Evolutionary conservation across 2,329 filamentous ascomycete species (phyloP), one percentile per base, ranked within the genome.

Genomic region (Fulvia fulva): DNA sequence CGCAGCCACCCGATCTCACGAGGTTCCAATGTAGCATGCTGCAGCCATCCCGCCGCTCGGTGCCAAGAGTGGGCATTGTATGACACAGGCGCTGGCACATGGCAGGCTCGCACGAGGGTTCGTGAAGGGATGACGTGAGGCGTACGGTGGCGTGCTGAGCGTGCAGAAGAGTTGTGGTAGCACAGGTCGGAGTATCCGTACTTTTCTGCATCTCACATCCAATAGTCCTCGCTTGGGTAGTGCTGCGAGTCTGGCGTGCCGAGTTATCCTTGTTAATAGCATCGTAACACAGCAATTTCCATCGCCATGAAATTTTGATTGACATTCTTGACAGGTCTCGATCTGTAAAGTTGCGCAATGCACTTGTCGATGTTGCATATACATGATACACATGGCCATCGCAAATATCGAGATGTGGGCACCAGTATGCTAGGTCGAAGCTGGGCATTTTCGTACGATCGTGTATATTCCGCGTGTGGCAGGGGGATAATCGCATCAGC

Each of bases 141-240:
- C 16, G 37, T n/a, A 19, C n/a, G 9, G 37, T 19, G 37, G 37
- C 8, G 16, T 41, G 37, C 9, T 41, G 37, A 41, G 37, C 34
- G 34, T 41, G 16, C 34, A 14, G 12, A 6, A 6, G 7, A 30
- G 5, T 30, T 16, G 34, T 41, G 34, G 34, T 41, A n/a, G 34
- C 34, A 41, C 34, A 41, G 16, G 34, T 32, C 46, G 46, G 26
- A 28, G 19, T 19, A 12, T 28, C 14, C 46, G 23, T 50, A 28
- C 46, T 32, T 14, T 50, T n/a, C 30, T 50, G 46, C 46, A 50
- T 23, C 46, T 50, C 26, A 21, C 11, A 30, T 50, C 47, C 47
- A 50, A 50, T 50, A 50, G 47, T 50, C 47, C 47, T 21, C 26
- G 47, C 47, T 50, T 30, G 47, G 47, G 16, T 28, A 50, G 47